Conservation (phyloP, 345 rosid genomes). For the Rhizophora apiculata region DNA sequence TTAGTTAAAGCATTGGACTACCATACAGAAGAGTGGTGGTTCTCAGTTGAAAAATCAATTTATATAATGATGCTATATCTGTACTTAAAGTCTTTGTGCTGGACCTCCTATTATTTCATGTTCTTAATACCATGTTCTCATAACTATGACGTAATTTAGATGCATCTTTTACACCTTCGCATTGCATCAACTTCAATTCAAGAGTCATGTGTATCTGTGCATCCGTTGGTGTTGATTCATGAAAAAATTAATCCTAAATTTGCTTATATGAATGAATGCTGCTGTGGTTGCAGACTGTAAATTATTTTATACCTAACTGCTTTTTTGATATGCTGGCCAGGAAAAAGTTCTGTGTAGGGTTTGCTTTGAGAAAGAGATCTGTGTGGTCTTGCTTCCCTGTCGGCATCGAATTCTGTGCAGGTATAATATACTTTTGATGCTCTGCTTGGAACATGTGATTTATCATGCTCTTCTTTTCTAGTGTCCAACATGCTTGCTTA, state of each 20-base stretch:
- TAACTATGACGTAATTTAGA: no score
- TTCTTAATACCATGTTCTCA: no score
- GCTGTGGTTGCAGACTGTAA: neutral
- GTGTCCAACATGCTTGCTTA: constrained; percentile 8
- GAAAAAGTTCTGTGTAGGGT: constrained; percentile 92
- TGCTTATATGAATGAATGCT: neutral
- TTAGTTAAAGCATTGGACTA: no score
- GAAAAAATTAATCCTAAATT: neutral
- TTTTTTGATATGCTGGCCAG: constrained; percentile 35
- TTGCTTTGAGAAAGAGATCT: constrained; percentile 88
- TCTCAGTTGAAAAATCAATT: no score
- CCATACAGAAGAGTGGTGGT: no score
- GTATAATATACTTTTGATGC: constrained; percentile 32
- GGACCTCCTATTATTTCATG: no score
- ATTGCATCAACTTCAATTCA: no score
- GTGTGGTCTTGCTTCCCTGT: constrained; percentile 88
- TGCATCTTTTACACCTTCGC: no score
- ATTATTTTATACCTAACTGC: neutral
- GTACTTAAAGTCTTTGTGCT: no score
- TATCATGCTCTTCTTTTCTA: neutral
- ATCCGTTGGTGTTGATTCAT: neutral
- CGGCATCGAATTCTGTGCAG: constrained; percentile 93
- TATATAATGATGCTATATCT: no score
- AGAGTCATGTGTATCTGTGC: neutral
- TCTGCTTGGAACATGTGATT: neutral